Conservation (phyloP, 768 basidiomycete species). For the Boletus eberwhitei region DNA sequence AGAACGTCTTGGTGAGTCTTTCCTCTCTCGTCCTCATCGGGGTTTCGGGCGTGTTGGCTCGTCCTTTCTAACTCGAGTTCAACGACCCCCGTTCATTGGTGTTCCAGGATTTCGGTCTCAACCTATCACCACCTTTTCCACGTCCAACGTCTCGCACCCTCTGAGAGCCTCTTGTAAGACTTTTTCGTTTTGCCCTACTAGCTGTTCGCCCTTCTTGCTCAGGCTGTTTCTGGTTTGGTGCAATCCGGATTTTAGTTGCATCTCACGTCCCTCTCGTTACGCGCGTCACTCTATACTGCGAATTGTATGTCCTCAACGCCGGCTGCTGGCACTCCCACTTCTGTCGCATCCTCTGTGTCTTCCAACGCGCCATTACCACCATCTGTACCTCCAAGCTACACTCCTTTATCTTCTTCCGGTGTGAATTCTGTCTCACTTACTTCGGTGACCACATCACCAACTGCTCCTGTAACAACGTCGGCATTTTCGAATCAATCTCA, state of each 20-base stretch:
- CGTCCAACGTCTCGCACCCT: background rate
- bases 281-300: constrained; percentile 6
- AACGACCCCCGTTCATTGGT: background rate
- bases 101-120: background rate
- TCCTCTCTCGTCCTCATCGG: background rate
- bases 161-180: constrained; percentile 1
- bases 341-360: constrained; percentile 8
- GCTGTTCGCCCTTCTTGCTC: constrained; percentile 3
- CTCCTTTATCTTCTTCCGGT: constrained; percentile 7
- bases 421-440: constrained; percentile 20
- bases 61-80: background rate
- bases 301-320: constrained; percentile 23
- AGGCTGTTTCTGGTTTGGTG: constrained; percentile 3
- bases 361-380: constrained; percentile 8
- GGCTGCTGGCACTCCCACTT: constrained; percentile 9
- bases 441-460: constrained; percentile 20
- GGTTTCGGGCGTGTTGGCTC: background rate
- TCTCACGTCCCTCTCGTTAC: constrained; percentile 7
- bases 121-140: background rate
- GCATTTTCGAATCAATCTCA: constrained; percentile 11
- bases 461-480: constrained; percentile 10
- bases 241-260: constrained; percentile 1
- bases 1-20: constrained; percentile 17
- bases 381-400: constrained; percentile 1
- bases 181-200: constrained; percentile 1